phyloP scores from a whole-genome alignment of 257 asterid genomes.

The Solanum lignicaule region DNA sequence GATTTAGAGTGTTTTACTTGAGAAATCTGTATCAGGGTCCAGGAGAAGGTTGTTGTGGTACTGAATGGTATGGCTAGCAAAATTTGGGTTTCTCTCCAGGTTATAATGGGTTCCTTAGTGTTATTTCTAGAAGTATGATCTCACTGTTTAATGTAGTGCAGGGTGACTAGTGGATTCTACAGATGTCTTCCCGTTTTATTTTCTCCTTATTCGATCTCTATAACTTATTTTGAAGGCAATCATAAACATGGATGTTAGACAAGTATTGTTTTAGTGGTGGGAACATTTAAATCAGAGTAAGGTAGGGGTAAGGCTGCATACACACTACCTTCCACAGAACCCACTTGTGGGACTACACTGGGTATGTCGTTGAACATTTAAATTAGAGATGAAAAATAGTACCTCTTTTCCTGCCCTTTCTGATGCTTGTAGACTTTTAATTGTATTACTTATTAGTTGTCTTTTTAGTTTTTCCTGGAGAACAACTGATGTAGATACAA shows the following conservation, averaged over 20 bases:
- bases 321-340: neutral
- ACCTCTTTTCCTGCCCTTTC: neutral
- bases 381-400: neutral
- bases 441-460: neutral
- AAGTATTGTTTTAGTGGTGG: neutral
- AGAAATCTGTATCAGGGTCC: neutral
- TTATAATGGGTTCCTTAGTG: neutral
- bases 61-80: neutral
- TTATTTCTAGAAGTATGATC: neutral
- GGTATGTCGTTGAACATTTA: neutral
- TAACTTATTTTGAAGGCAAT: neutral
- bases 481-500: conserved; percentile 40
- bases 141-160: neutral
- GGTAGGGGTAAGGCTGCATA: neutral
- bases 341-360: neutral
- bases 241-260: neutral
- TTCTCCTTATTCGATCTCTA: neutral
- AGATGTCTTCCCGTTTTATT: neutral
- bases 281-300: neutral
- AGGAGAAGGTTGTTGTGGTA: neutral
- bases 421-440: neutral
- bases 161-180: neutral
- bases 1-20: neutral
- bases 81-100: neutral
- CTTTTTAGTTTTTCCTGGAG: neutral